Conservation (phyloP, 208 protist species). For the Leishmania tarentolae region DNA sequence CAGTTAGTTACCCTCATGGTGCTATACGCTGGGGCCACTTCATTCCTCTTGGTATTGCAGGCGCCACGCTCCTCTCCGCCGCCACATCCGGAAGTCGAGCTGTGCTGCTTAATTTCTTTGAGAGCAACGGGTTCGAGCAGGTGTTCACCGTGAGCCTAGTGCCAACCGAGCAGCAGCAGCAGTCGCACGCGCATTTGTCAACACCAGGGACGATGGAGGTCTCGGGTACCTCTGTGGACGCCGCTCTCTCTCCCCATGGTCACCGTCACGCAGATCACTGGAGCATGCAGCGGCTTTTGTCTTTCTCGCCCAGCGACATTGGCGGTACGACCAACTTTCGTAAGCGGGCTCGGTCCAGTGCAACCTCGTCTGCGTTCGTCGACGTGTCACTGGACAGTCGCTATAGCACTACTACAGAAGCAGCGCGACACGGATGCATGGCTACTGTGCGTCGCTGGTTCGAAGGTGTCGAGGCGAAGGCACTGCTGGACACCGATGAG, state of each 20-base stretch:
- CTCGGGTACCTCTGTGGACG: neutral
- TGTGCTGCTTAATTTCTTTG: slow-evolving; percentile 53
- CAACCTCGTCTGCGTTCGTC: neutral
- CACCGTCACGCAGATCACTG: neutral
- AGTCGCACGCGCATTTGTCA: neutral
- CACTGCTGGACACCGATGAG: slow-evolving; percentile 1
- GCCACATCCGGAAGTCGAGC: slow-evolving; percentile 40
- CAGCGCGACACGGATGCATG: slow-evolving; percentile 46
- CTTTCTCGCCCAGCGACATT: neutral
- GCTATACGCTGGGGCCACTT: slow-evolving; percentile 47
- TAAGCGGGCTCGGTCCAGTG: slow-evolving; percentile 5
- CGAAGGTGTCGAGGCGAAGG: slow-evolving; percentile 37
- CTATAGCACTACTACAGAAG: slow-evolving; percentile 19
- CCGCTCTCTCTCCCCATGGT: neutral
- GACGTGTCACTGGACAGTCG: slow-evolving; percentile 18
- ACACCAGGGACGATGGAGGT: neutral
- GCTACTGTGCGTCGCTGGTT: slow-evolving; percentile 50
- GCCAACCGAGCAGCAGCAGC: slow-evolving; percentile 25
- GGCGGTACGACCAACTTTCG: neutral
- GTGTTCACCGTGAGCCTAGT: slow-evolving; percentile 53
- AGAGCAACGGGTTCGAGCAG: slow-evolving; percentile 40
- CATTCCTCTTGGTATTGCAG: slow-evolving; percentile 70
- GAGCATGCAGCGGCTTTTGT: neutral
- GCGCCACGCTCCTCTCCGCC: slow-evolving; percentile 42
- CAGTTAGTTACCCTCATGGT: slow-evolving; percentile 28